Evolutionary conservation across 2,329 filamentous ascomycete species (phyloP).

Genomic region (Alternaria brassicae): DNA sequence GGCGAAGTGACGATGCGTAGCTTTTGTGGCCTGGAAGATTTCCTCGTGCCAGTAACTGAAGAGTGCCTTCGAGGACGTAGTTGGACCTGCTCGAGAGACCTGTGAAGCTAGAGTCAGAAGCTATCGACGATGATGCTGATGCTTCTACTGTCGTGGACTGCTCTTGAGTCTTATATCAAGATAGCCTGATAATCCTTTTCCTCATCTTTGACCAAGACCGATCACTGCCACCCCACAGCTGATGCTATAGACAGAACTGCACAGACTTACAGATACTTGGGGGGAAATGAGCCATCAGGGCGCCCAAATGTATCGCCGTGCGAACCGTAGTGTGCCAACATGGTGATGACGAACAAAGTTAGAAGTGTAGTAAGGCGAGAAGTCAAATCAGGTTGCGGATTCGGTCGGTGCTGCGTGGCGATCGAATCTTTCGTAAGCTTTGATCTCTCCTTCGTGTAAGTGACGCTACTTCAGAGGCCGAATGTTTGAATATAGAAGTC

Average conservation of each 20-base stretch:
- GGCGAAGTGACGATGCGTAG: conserved; percentile 18
- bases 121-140: neutral
- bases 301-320: conserved; percentile 21
- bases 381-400: conserved; percentile 14
- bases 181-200: neutral
- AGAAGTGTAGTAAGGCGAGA: conserved; percentile 14
- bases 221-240: conserved; percentile 29
- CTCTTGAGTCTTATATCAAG: conserved; percentile 18
- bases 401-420: conserved; percentile 10
- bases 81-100: conserved; percentile 16
- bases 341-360: conserved; percentile 21
- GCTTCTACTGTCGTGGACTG: conserved; percentile 1
- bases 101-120: conserved; percentile 11
- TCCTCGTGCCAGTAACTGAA: conserved; percentile 4
- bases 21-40: conserved; percentile 14
- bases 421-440: conserved; percentile 18
- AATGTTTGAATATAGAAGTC: conserved; percentile 14
- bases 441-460: conserved; percentile 1
- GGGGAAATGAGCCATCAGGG: conserved; percentile 15
- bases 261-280: conserved; percentile 24
- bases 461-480: conserved; percentile 13
- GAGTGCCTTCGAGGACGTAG: neutral
- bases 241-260: conserved; percentile 7
- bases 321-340: conserved; percentile 21
- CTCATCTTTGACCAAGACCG: conserved; percentile 4